Conservation (phyloP, 2,329 filamentous ascomycete species). For the Penicillium sp. region DNA sequence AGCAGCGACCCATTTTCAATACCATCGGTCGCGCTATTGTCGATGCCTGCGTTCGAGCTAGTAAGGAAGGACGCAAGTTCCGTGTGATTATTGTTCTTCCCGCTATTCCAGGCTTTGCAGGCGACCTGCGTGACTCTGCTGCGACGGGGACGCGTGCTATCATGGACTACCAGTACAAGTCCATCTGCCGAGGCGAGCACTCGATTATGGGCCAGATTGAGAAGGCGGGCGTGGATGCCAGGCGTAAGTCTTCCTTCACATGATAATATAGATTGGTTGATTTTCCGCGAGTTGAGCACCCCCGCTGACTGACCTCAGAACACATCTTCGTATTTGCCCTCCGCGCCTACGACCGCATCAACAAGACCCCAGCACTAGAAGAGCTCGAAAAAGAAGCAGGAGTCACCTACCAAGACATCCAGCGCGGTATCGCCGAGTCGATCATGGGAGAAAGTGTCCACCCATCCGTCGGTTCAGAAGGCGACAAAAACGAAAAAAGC, state of each 20-base stretch:
- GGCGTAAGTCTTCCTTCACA: slow-evolving; percentile 28
- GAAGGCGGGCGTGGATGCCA: slow-evolving; percentile 73
- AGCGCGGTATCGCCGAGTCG: slow-evolving; percentile 84
- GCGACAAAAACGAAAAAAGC: slow-evolving; percentile 46
- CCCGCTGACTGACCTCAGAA: slow-evolving; percentile 42
- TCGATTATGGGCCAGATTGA: slow-evolving; percentile 83
- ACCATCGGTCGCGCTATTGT: slow-evolving; percentile 86
- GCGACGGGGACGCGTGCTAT: slow-evolving; percentile 88
- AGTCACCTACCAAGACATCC: slow-evolving; percentile 80
- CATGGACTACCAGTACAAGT: slow-evolving; percentile 99
- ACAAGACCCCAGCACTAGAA: slow-evolving; percentile 72
- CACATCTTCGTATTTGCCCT: slow-evolving; percentile 95
- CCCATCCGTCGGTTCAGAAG: slow-evolving; percentile 43
- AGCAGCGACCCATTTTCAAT: slow-evolving; percentile 84
- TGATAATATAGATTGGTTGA: not conserved
- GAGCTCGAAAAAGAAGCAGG: slow-evolving; percentile 79
- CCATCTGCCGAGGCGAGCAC: slow-evolving; percentile 85
- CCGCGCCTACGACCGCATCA: slow-evolving; percentile 87
- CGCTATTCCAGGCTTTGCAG: slow-evolving; percentile 89
- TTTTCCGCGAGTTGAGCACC: not conserved
- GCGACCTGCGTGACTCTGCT: slow-evolving; percentile 79
- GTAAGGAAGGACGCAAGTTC: slow-evolving; percentile 83
- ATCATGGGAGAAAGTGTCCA: slow-evolving; percentile 78
- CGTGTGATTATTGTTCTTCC: slow-evolving; percentile 88
- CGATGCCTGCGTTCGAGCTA: slow-evolving; percentile 80